A percentile compares a stretch with the other conserved stretches of the same genome.
Evolutionary conservation across 2,329 filamentous ascomycete species (phyloP).

Genomic region (Calonectria pauciramosa): DNA sequence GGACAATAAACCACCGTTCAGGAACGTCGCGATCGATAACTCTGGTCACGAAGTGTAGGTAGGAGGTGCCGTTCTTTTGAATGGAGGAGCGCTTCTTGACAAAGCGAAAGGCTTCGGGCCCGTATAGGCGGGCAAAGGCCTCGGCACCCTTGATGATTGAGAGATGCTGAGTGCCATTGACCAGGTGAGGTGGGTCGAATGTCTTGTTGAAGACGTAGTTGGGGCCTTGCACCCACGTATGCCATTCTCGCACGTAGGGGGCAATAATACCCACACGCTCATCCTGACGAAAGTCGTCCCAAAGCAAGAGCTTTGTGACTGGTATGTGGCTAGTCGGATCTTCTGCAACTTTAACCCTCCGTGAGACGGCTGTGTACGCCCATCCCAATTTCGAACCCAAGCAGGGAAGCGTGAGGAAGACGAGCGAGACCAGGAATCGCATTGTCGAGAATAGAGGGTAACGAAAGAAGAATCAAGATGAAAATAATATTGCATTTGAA

Average conservation of each 20-base stretch:
- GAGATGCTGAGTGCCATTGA: not conserved
- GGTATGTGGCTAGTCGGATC: not conserved
- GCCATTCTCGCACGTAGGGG: not conserved
- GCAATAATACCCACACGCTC: not conserved
- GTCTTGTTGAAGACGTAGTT: not conserved
- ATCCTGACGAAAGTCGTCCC: too few species aligned
- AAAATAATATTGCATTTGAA: not conserved
- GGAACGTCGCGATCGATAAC: not conserved
- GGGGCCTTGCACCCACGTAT: not conserved
- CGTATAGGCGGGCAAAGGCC: not conserved
- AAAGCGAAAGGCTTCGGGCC: not conserved
- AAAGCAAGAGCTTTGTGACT: too few species aligned
- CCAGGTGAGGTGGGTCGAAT: not conserved
- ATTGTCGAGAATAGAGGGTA: not conserved
- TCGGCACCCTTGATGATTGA: not conserved
- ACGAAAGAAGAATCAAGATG: not conserved
- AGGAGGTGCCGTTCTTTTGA: not conserved
- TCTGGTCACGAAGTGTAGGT: not conserved
- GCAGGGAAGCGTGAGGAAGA: not conserved
- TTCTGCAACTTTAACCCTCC: not conserved
- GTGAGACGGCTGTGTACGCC: too few species aligned
- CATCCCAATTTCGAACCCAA: too few species aligned
- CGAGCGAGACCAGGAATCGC: not conserved
- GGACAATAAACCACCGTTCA: not conserved
- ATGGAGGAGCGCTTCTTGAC: not conserved